These are phyloP conservation scores for Cylindrotheca closterium DNA, from an alignment of 108 stramenopile species.

Conservation along the genomic window DNA sequence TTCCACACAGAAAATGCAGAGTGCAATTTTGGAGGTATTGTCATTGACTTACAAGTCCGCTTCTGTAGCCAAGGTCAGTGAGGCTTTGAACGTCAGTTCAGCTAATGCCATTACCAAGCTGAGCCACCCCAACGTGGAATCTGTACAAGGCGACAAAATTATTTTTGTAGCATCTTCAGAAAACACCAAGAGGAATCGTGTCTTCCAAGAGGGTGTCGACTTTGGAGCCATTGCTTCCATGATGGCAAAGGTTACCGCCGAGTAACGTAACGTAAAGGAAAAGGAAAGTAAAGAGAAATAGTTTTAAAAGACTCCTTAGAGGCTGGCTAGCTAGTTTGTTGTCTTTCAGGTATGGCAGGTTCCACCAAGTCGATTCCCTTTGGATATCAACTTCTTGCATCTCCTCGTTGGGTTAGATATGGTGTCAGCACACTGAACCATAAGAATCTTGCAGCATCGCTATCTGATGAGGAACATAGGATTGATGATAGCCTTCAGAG, in stretches of 20 bases:
- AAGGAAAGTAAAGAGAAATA: no score
- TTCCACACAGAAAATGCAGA: slow-evolving; percentile 44
- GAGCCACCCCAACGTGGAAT: slow-evolving; percentile 20
- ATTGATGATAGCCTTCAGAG: no score
- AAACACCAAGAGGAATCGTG: slow-evolving; percentile 71
- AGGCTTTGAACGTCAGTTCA: slow-evolving; percentile 49
- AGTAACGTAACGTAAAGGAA: slow-evolving; percentile 12
- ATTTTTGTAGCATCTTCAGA: slow-evolving; percentile 60
- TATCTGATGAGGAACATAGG: no score
- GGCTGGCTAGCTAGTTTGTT: background rate
- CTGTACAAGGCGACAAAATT: slow-evolving; percentile 49
- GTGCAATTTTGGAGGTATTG: slow-evolving; percentile 56
- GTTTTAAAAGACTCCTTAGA: no score
- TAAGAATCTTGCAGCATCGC: no score
- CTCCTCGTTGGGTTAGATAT: no score
- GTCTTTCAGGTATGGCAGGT: background rate
- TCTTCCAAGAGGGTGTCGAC: slow-evolving; percentile 58
- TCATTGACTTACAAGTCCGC: slow-evolving; percentile 67
- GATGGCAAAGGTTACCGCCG: slow-evolving; percentile 39
- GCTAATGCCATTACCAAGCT: slow-evolving; percentile 37
- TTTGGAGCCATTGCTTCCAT: slow-evolving; percentile 44
- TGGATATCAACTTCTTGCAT: no score
- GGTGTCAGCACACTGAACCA: no score
- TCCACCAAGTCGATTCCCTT: background rate
- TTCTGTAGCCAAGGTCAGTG: slow-evolving; percentile 48